These are phyloP conservation scores for Wallacemonas sp. DNA, from an alignment of 208 protist genomes.

Conservation along the genomic window DNA sequence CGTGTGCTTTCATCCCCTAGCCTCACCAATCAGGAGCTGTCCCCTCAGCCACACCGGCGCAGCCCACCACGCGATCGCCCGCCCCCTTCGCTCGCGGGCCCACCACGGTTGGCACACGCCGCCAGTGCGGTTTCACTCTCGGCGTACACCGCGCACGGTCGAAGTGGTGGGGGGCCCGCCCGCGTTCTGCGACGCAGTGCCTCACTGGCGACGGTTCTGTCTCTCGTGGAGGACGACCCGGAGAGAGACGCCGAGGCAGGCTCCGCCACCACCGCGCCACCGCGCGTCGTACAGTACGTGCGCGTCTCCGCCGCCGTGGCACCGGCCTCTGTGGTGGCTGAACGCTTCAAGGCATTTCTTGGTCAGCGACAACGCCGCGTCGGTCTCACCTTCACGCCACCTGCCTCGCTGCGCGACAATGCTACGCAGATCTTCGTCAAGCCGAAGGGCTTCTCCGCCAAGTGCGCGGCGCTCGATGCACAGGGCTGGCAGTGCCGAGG, in stretches of 20 bases:
- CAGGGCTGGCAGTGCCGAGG: slow-evolving; percentile 29
- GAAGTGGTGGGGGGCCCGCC: too few relatives aligned
- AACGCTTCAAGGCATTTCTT: background rate
- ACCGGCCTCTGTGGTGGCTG: background rate
- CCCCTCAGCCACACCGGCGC: background rate
- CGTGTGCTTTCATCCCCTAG: background rate
- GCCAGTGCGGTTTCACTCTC: background rate
- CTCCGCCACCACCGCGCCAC: too few relatives aligned
- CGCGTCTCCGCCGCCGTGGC: background rate
- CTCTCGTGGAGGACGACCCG: background rate
- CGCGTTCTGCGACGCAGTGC: slow-evolving; percentile 1
- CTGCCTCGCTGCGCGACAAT: background rate
- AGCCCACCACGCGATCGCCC: background rate
- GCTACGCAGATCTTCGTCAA: background rate
- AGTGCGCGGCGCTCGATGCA: slow-evolving; percentile 11
- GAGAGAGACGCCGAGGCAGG: too few relatives aligned
- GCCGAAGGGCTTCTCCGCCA: slow-evolving; percentile 16
- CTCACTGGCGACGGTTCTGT: slow-evolving; percentile 1
- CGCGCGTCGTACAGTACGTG: slow-evolving; percentile 7
- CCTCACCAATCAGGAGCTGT: background rate
- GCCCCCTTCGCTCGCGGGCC: background rate
- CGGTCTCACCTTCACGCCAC: background rate
- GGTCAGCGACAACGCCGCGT: background rate
- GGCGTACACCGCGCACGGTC: background rate
- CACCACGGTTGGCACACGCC: background rate